phyloP scores from a whole-genome alignment of 768 basidiomycete genomes.

The Lactarius hatsudake region DNA sequence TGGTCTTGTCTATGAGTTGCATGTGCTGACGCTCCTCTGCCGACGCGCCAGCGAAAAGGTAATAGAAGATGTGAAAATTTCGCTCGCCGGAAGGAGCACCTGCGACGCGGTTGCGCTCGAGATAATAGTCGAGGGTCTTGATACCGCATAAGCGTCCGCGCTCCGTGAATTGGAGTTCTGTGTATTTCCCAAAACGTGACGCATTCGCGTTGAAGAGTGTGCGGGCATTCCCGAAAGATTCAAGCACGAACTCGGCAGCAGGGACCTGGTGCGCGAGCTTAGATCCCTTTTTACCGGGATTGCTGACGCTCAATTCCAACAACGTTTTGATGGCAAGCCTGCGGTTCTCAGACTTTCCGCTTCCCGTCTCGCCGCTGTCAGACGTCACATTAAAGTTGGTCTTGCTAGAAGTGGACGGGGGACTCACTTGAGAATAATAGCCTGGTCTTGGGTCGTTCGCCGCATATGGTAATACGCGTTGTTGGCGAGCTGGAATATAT shows the following conservation, averaged over 20 bases:
- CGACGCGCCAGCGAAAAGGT: slow-evolving; percentile 88
- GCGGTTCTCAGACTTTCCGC: slow-evolving; percentile 91
- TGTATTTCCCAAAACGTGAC: slow-evolving; percentile 96
- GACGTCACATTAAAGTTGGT: slow-evolving; percentile 1
- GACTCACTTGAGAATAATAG: slow-evolving; percentile 77
- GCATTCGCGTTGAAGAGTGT: slow-evolving; percentile 93
- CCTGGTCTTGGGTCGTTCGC: slow-evolving; percentile 90
- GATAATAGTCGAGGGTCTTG: slow-evolving; percentile 96
- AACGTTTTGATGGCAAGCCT: slow-evolving; percentile 89
- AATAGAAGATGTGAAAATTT: slow-evolving; percentile 98
- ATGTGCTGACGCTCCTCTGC: slow-evolving; percentile 87
- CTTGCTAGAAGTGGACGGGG: not conserved
- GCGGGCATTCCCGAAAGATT: slow-evolving; percentile 90
- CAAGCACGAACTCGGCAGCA: slow-evolving; percentile 92
- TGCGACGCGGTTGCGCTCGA: slow-evolving; percentile 88
- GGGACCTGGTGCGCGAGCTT: slow-evolving; percentile 86
- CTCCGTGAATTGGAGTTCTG: slow-evolving; percentile 95
- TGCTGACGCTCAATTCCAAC: slow-evolving; percentile 84
- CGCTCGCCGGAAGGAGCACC: slow-evolving; percentile 87
- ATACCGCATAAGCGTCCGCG: slow-evolving; percentile 84
- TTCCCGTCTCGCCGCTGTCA: slow-evolving; percentile 83
- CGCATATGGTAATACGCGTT: slow-evolving; percentile 96
- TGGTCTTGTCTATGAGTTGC: slow-evolving; percentile 73
- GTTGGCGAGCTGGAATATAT: slow-evolving; percentile 89
- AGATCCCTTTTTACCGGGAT: slow-evolving; percentile 89